Evolutionary conservation across 148 eudicot species (phyloP).

Genomic region (Heliamphora exappendiculata): DNA sequence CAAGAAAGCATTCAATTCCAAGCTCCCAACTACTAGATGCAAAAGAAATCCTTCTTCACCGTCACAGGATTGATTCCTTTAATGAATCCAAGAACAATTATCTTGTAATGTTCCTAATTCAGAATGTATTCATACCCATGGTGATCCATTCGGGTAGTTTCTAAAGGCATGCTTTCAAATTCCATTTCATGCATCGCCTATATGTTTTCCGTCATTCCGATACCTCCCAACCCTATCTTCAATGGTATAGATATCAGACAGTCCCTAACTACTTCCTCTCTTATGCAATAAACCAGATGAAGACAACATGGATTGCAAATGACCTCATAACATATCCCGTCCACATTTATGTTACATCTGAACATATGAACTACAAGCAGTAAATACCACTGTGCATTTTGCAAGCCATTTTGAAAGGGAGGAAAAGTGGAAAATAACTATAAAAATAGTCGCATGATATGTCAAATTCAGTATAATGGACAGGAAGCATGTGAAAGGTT

Average conservation of each 20-base stretch:
- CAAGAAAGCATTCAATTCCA: neutral
- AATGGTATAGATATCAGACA: neutral
- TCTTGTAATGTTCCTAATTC: neutral
- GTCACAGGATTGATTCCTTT: neutral
- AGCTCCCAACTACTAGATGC: neutral
- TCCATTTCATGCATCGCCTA: neutral
- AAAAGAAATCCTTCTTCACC: neutral
- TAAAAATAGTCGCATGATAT: neutral
- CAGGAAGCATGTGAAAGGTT: neutral
- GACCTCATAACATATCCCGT: too few species aligned
- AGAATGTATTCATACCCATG: neutral
- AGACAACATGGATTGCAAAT: neutral
- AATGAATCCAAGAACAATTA: neutral
- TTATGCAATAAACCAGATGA: neutral
- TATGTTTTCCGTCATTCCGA: neutral
- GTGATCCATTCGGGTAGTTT: neutral
- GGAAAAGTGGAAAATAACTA: neutral
- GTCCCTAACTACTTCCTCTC: neutral
- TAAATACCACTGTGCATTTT: neutral
- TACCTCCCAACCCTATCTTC: neutral
- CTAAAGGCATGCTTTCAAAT: neutral
- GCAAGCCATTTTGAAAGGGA: neutral
- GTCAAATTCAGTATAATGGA: neutral
- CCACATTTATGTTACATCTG: too few species aligned
- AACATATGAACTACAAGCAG: too few species aligned